These are phyloP conservation scores for Pouteria glomerata DNA, from an alignment of 148 eudicot genomes.

Conservation along the genomic window DNA sequence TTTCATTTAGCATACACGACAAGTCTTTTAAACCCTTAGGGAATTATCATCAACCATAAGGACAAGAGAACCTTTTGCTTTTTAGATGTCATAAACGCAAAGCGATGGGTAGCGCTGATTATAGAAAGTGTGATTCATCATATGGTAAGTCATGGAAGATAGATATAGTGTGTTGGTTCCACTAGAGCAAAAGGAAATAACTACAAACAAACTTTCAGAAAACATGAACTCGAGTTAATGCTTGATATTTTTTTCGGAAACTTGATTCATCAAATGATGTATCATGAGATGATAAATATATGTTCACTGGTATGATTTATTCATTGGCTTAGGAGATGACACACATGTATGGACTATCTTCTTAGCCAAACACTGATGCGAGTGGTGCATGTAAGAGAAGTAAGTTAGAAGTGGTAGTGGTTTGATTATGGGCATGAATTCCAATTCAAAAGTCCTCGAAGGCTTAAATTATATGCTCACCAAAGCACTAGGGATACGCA, in stretches of 20 bases:
- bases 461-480: not conserved
- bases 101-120: not conserved
- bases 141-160: not conserved
- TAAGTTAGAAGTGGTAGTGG: not conserved
- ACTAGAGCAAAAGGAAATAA: not conserved
- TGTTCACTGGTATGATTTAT: not conserved
- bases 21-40: too few relatives aligned
- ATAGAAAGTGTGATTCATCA: not conserved
- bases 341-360: not conserved
- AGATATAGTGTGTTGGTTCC: not conserved
- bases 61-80: too few relatives aligned
- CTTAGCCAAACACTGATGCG: not conserved
- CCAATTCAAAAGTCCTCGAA: constrained; percentile 1
- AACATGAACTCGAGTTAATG: not conserved
- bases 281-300: not conserved
- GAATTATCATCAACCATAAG: too few relatives aligned
- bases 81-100: not conserved
- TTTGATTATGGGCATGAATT: not conserved
- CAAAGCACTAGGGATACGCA: too few relatives aligned
- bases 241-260: not conserved
- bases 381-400: not conserved
- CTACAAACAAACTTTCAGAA: not conserved
- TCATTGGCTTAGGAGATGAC: not conserved
- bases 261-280: not conserved
- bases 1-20: too few relatives aligned